Conservation (phyloP, 192 early-diverging fungal genomes). For the Chytriomyces confervae region DNA sequence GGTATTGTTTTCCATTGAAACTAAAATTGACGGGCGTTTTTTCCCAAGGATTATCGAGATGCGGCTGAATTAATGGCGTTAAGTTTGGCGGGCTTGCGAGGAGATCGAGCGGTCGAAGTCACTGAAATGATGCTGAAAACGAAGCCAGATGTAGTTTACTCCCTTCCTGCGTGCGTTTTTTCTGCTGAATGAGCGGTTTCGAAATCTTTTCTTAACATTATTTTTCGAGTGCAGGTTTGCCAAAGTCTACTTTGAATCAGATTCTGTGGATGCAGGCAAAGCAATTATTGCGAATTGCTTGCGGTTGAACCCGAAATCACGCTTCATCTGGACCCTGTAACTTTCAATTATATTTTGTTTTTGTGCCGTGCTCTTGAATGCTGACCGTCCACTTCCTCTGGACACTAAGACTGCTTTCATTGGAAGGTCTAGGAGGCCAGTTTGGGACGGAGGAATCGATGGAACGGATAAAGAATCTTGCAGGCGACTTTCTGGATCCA, state of each 20-base stretch:
- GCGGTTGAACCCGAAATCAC: neutral
- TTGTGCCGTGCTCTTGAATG: no score
- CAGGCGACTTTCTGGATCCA: no score
- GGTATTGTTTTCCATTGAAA: neutral
- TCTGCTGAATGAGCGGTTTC: neutral
- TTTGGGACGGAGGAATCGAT: no score
- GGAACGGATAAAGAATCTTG: no score
- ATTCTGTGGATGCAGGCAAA: slow-evolving; percentile 11
- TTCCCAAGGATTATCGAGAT: slow-evolving; percentile 11
- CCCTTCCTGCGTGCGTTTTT: neutral
- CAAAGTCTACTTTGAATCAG: slow-evolving; percentile 10
- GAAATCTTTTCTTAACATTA: neutral
- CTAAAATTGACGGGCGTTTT: neutral
- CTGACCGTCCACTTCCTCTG: no score
- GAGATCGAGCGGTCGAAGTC: neutral
- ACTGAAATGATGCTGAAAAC: slow-evolving; percentile 12
- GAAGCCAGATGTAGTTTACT: slow-evolving; percentile 2
- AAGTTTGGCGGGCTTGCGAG: neutral
- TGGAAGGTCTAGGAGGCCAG: no score
- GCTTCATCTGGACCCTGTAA: slow-evolving; percentile 13
- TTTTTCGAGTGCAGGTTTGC: slow-evolving; percentile 13
- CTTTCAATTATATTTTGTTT: neutral
- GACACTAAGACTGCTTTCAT: no score
- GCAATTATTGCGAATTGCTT: neutral
- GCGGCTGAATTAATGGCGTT: neutral